Conservation (phyloP, 768 basidiomycete genomes). For the Amanita muscaria region DNA sequence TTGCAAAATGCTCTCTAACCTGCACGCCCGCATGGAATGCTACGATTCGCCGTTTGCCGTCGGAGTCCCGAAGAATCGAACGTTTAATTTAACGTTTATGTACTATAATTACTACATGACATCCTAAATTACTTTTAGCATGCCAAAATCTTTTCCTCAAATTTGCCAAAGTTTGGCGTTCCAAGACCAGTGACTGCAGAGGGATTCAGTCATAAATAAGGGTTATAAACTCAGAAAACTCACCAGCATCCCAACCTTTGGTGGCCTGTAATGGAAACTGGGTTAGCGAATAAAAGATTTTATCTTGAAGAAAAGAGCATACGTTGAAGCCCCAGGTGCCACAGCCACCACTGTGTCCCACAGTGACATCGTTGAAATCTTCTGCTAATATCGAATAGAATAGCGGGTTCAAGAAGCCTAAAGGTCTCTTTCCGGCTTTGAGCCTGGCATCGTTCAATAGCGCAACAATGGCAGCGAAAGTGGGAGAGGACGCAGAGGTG, state of each 20-base stretch:
- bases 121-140: too few relatives aligned
- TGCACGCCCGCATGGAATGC: too few relatives aligned
- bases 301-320: conserved; percentile 14
- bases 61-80: too few relatives aligned
- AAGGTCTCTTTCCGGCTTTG: conserved; percentile 28
- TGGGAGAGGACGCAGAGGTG: conserved; percentile 55
- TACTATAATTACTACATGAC: too few relatives aligned
- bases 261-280: conserved; percentile 25
- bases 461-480: conserved; percentile 52
- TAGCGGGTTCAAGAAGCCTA: conserved; percentile 61
- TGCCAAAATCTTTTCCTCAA: conserved; percentile 28
- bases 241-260: conserved; percentile 52
- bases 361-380: conserved; percentile 49
- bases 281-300: background rate
- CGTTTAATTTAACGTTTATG: too few relatives aligned
- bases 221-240: too few relatives aligned
- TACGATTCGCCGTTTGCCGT: too few relatives aligned
- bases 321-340: conserved; percentile 57
- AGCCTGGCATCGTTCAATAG: conserved; percentile 55
- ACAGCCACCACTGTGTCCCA: conserved; percentile 45
- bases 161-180: conserved; percentile 44
- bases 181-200: conserved; percentile 42
- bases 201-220: conserved; percentile 2
- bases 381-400: conserved; percentile 34
- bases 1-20: too few relatives aligned